phyloP scores from a whole-genome alignment of 2,329 filamentous ascomycete species.

The Septoria petroselini region DNA sequence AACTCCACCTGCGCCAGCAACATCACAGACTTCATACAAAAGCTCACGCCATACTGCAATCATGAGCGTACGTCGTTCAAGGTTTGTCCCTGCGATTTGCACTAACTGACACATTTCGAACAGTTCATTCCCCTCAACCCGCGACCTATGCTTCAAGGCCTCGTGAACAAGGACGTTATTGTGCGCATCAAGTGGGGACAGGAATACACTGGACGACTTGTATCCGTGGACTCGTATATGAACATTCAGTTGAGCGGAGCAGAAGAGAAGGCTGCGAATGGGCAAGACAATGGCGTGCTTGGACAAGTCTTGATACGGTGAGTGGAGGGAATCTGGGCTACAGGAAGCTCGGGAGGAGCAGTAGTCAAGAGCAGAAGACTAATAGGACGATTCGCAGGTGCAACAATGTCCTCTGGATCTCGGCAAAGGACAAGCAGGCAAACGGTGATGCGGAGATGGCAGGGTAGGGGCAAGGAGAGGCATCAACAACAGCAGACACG shows the following conservation, averaged over 20 bases:
- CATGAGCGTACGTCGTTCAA: slow-evolving; percentile 26
- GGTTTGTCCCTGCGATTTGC: background rate
- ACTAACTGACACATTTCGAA: background rate
- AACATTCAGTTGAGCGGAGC: slow-evolving; percentile 90
- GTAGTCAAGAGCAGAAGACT: background rate
- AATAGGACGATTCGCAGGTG: slow-evolving; percentile 54
- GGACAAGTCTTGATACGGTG: slow-evolving; percentile 92
- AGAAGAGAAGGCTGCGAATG: slow-evolving; percentile 79
- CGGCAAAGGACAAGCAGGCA: slow-evolving; percentile 39
- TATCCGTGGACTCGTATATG: slow-evolving; percentile 97
- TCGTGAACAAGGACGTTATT: slow-evolving; percentile 88
- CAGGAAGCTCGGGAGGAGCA: background rate
- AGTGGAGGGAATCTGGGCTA: slow-evolving; percentile 24
- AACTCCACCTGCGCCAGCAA: background rate
- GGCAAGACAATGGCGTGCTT: slow-evolving; percentile 77
- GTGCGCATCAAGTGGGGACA: slow-evolving; percentile 97
- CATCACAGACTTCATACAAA: background rate
- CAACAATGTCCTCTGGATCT: slow-evolving; percentile 97
- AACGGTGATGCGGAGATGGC: slow-evolving; percentile 38
- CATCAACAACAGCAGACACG: background rate
- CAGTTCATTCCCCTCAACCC: slow-evolving; percentile 90
- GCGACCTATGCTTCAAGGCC: slow-evolving; percentile 88
- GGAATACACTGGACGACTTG: slow-evolving; percentile 91
- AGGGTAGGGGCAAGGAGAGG: background rate
- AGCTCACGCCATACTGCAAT: slow-evolving; percentile 17